Percentiles rank a stretch among this genome's conserved stretches.
These are phyloP conservation scores for Fusarium sp. DNA, from an alignment of 2,329 filamentous ascomycete genomes.

Conservation along the genomic window DNA sequence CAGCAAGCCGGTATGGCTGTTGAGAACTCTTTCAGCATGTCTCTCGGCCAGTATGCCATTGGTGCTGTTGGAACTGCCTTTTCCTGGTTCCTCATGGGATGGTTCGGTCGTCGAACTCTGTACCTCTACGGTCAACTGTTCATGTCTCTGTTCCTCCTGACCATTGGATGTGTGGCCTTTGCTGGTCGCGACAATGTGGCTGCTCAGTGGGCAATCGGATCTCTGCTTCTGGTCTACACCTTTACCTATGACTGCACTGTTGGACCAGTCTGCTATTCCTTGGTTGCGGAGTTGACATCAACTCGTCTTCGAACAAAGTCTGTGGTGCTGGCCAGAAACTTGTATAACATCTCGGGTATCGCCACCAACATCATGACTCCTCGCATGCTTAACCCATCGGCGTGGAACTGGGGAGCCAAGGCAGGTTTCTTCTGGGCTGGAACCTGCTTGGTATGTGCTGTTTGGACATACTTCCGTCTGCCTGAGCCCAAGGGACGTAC, in stretches of 20 bases:
- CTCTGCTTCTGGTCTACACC: constrained; percentile 58
- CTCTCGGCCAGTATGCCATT: constrained; percentile 57
- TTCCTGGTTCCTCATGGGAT: constrained; percentile 59
- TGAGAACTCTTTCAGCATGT: constrained; percentile 54
- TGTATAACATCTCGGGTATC: constrained; percentile 63
- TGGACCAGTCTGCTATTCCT: constrained; percentile 79
- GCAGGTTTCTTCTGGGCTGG: constrained; percentile 60
- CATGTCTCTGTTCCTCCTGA: constrained; percentile 56
- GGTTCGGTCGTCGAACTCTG: constrained; percentile 59
- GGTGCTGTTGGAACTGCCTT: constrained; percentile 58
- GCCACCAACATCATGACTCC: constrained; percentile 60
- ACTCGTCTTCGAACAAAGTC: constrained; percentile 61
- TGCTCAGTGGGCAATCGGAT: constrained; percentile 61
- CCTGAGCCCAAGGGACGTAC: constrained; percentile 67
- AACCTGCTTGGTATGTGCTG: constrained; percentile 57
- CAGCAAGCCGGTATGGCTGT: constrained; percentile 56
- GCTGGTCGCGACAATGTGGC: constrained; percentile 58
- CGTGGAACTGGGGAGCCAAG: constrained; percentile 62
- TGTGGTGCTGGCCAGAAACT: constrained; percentile 57
- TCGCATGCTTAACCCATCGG: constrained; percentile 59
- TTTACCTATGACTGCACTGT: constrained; percentile 56
- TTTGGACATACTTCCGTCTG: constrained; percentile 65
- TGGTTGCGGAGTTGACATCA: constrained; percentile 70
- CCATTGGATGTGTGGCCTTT: constrained; percentile 67
- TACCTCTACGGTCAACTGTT: constrained; percentile 62